Conservation (phyloP, 176 grass and related monocot genomes). For the Lolium rigidum region DNA sequence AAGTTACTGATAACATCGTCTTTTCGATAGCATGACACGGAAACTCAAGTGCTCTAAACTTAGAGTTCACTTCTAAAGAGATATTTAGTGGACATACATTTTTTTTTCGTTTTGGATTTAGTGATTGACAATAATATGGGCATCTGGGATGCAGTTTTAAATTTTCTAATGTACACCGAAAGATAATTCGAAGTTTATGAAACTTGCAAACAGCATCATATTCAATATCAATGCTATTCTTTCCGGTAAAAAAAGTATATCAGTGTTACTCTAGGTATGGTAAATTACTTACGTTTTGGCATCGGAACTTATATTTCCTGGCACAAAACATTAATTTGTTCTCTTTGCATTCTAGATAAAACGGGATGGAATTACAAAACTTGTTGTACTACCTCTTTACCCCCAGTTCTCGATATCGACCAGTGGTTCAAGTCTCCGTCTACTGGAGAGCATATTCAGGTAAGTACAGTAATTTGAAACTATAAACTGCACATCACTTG, state of each 20-base stretch:
- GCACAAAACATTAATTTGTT: slow-evolving; percentile 8
- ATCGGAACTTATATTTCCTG: background rate
- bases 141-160: slow-evolving; percentile 21
- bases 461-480: slow-evolving; percentile 38
- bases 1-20: slow-evolving; percentile 2
- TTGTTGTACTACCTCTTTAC: slow-evolving; percentile 98
- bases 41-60: background rate
- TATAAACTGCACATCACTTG: background rate
- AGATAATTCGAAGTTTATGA: background rate
- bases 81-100: background rate
- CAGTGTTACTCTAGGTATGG: slow-evolving; percentile 28
- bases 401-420: slow-evolving; percentile 99
- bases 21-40: slow-evolving; percentile 1
- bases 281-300: slow-evolving; percentile 6
- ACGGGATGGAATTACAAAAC: slow-evolving; percentile 93
- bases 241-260: background rate
- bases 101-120: slow-evolving; percentile 6
- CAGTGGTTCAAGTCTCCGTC: slow-evolving; percentile 96
- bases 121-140: slow-evolving; percentile 4
- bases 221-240: slow-evolving; percentile 30
- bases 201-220: slow-evolving; percentile 17
- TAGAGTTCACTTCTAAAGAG: slow-evolving; percentile 16
- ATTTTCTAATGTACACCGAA: background rate
- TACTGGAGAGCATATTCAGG: slow-evolving; percentile 99
- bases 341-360: slow-evolving; percentile 73